Conservation (phyloP, 306 rosid genomes). For the Luffa acutangula region DNA sequence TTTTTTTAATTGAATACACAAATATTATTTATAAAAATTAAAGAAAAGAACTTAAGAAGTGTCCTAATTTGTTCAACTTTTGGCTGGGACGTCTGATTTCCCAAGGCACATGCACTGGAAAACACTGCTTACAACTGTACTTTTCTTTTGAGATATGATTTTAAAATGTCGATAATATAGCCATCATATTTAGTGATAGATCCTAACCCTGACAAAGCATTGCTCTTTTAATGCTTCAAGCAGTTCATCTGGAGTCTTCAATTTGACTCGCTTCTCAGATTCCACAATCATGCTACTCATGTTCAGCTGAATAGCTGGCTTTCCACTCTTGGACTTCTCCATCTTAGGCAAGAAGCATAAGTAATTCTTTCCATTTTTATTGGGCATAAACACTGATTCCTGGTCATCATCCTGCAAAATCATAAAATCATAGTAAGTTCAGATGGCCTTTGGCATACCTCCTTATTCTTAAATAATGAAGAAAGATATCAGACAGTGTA, state of each 20-base stretch:
- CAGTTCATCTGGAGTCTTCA: conserved; percentile 94
- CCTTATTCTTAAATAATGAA: neutral
- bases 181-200: neutral
- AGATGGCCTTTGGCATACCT: neutral
- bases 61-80: neutral
- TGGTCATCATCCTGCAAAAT: conserved; percentile 67
- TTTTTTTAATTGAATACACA: neutral
- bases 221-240: conserved; percentile 68
- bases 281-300: conserved; percentile 77
- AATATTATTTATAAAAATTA: neutral
- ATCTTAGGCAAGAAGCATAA: conserved; percentile 81
- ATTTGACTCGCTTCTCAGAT: conserved; percentile 58
- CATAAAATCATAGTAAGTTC: neutral
- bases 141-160: neutral
- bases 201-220: conserved; percentile 69
- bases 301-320: conserved; percentile 49
- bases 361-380: conserved; percentile 58
- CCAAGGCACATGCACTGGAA: neutral
- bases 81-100: neutral
- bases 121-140: neutral
- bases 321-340: conserved; percentile 64
- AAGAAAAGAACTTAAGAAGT: neutral
- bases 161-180: neutral
- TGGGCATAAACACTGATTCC: conserved; percentile 68
- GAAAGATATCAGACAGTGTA: neutral